Conservation (phyloP, 2,329 filamentous ascomycete species). For the Sporothrix dimorphospora region DNA sequence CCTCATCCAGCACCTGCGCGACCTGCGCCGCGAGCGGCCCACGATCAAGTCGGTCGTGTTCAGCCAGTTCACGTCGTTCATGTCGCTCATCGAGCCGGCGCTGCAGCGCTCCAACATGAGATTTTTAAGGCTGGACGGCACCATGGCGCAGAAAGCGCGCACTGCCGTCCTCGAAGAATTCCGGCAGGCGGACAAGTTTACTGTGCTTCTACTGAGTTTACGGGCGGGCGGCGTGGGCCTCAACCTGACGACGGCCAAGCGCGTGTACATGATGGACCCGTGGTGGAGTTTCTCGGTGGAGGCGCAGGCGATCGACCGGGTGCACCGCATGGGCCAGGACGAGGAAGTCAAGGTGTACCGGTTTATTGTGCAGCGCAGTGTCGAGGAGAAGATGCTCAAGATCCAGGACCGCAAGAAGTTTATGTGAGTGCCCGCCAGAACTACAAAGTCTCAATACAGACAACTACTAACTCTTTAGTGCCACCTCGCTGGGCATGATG, state of each 20-base stretch:
- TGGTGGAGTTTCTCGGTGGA: slow-evolving; percentile 99
- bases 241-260: slow-evolving; percentile 84
- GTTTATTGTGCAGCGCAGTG: slow-evolving; percentile 87
- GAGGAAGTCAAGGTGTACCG: slow-evolving; percentile 82
- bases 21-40: slow-evolving; percentile 66
- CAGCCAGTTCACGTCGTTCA: slow-evolving; percentile 95
- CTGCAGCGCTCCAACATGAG: slow-evolving; percentile 71
- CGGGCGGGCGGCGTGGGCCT: slow-evolving; percentile 91
- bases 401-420: slow-evolving; percentile 97
- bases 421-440: slow-evolving; percentile 62
- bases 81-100: slow-evolving; percentile 85
- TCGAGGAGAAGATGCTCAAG: slow-evolving; percentile 92
- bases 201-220: slow-evolving; percentile 79
- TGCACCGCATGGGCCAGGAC: slow-evolving; percentile 95
- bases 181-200: slow-evolving; percentile 61
- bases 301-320: slow-evolving; percentile 94
- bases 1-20: slow-evolving; percentile 74
- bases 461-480: slow-evolving; percentile 55
- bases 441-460: neutral
- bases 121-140: slow-evolving; percentile 87
- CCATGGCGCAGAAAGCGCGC: slow-evolving; percentile 83
- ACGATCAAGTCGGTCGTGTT: slow-evolving; percentile 89
- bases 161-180: slow-evolving; percentile 79
- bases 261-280: slow-evolving; percentile 99
- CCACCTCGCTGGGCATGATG: slow-evolving; percentile 94